Conservation (phyloP, 2,329 filamentous ascomycete species). For the Phoma sp. region DNA sequence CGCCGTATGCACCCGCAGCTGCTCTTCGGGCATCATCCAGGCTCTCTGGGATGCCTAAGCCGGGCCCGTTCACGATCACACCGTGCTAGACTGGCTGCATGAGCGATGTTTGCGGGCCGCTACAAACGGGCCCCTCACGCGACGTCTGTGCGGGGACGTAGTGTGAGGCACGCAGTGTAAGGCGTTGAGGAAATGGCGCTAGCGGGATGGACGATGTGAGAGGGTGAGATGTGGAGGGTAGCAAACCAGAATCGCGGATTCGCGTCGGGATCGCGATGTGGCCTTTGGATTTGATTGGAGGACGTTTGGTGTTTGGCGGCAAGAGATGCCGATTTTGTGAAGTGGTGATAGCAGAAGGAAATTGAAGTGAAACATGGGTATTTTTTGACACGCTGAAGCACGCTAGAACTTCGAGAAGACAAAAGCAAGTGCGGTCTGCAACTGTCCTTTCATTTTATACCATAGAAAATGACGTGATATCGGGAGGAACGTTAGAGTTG, state of each 20-base stretch:
- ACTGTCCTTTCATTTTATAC: slow-evolving; percentile 5
- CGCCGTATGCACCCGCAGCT: slow-evolving; percentile 23
- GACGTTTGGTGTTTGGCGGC: neutral
- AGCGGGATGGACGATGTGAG: slow-evolving; percentile 8
- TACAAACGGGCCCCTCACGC: slow-evolving; percentile 17
- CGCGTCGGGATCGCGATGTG: slow-evolving; percentile 5
- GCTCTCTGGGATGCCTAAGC: slow-evolving; percentile 14
- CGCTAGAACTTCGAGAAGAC: slow-evolving; percentile 29
- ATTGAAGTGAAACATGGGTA: slow-evolving; percentile 13
- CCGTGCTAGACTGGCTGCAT: slow-evolving; percentile 17
- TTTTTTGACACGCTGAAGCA: slow-evolving; percentile 20
- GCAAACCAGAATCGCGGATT: slow-evolving; percentile 7
- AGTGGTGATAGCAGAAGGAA: slow-evolving; percentile 8
- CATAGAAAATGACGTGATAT: slow-evolving; percentile 8
- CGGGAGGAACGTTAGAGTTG: slow-evolving; percentile 6
- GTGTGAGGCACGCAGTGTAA: slow-evolving; percentile 10
- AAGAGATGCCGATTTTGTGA: slow-evolving; percentile 6
- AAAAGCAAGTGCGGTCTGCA: slow-evolving; percentile 13
- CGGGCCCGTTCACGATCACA: slow-evolving; percentile 14
- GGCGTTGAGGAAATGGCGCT: slow-evolving; percentile 7
- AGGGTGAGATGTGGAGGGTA: slow-evolving; percentile 13
- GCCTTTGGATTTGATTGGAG: slow-evolving; percentile 10
- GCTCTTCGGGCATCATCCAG: slow-evolving; percentile 13
- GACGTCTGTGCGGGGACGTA: slow-evolving; percentile 15
- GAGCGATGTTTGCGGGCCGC: slow-evolving; percentile 13